Conservation (phyloP, 169 alveolate species). For the Cyclospora cayetanensis region DNA sequence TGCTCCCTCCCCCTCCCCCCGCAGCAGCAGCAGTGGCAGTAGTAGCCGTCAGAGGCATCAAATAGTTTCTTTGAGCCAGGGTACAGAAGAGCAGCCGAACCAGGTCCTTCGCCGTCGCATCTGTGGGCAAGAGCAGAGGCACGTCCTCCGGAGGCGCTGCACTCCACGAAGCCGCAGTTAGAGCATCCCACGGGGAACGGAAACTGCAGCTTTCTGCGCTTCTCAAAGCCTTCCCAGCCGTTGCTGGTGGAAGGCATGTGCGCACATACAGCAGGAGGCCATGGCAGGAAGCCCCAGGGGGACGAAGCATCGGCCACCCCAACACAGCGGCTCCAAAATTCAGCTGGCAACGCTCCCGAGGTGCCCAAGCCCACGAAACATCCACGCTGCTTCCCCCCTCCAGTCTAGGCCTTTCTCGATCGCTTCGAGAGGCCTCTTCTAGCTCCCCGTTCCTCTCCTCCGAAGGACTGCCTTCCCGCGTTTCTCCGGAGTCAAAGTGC, state of each 20-base stretch:
- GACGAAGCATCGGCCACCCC: slow-evolving; percentile 8
- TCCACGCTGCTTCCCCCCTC: not conserved
- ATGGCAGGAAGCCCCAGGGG: slow-evolving; percentile 24
- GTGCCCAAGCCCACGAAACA: slow-evolving; percentile 25
- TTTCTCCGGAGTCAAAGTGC: not conserved
- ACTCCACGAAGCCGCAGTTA: not conserved
- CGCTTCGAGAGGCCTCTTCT: slow-evolving; percentile 15
- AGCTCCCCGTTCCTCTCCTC: not conserved
- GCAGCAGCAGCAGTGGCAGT: too few relatives aligned
- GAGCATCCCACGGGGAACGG: slow-evolving; percentile 40
- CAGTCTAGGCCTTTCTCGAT: not conserved
- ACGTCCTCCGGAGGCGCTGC: slow-evolving; percentile 54
- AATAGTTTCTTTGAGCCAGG: slow-evolving; percentile 34
- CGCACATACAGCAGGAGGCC: slow-evolving; percentile 60
- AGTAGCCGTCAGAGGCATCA: slow-evolving; percentile 49
- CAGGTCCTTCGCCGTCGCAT: slow-evolving; percentile 60
- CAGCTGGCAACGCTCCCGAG: not conserved
- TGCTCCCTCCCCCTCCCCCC: slow-evolving; percentile 5
- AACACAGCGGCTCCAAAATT: not conserved
- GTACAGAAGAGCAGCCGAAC: slow-evolving; percentile 32
- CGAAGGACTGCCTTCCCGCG: not conserved
- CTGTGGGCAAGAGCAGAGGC: slow-evolving; percentile 52
- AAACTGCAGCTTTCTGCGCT: not conserved
- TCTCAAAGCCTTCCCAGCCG: too few relatives aligned
- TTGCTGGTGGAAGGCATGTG: slow-evolving; percentile 23